A percentile compares a stretch with the other conserved stretches of the same genome.
These are phyloP conservation scores for Aspergillus nanangensis DNA, from an alignment of 495 filamentous ascomycete species.

Conservation along the genomic window DNA sequence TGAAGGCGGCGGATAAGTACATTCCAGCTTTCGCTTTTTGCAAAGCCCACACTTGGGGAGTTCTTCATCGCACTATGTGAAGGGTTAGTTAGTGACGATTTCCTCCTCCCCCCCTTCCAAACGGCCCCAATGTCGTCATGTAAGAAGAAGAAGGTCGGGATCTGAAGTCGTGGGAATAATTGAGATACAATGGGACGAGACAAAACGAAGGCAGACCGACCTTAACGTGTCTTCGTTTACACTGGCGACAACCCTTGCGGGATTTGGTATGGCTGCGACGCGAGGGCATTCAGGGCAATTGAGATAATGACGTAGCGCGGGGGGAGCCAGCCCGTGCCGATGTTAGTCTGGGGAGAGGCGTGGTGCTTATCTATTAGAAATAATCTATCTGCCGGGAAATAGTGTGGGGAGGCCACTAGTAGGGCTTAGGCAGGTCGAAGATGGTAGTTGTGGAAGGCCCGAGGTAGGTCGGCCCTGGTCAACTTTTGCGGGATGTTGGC, in stretches of 20 bases:
- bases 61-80: slow-evolving; percentile 37
- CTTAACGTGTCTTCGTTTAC: slow-evolving; percentile 25
- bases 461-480: too few species aligned
- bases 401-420: too few species aligned
- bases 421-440: neutral
- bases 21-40: slow-evolving; percentile 31
- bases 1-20: slow-evolving; percentile 26
- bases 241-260: slow-evolving; percentile 22
- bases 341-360: neutral
- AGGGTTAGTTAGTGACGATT: too few species aligned
- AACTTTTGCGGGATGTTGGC: too few species aligned
- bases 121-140: too few species aligned
- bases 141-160: too few species aligned
- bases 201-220: slow-evolving; percentile 6
- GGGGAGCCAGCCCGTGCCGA: too few species aligned
- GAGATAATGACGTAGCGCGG: neutral
- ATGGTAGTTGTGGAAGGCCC: neutral
- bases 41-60: slow-evolving; percentile 32
- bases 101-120: too few species aligned
- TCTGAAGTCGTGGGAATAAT: too few species aligned
- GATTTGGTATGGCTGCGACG: slow-evolving; percentile 27
- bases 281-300: slow-evolving; percentile 15
- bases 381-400: too few species aligned
- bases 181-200: neutral
- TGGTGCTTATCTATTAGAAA: too few species aligned